Base-by-base conservation (phyloP, 1,284 basidiomycete genomes). In the Moesziomyces globuligerus region DNA sequence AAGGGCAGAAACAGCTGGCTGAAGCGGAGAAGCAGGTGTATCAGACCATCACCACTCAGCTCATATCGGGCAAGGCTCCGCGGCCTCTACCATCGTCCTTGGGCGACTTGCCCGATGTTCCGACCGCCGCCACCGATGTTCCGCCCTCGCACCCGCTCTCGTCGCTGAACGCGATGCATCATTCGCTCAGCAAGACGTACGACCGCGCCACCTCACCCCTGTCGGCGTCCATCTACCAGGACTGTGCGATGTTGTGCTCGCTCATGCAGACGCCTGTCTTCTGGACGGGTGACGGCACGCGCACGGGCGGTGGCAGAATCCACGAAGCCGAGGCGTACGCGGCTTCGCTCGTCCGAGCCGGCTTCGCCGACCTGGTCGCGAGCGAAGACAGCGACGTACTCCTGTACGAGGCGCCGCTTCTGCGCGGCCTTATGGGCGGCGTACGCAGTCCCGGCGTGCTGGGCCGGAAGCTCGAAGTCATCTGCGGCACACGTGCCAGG, bases 301-400 rank as follows among this genome's bases (percentile, higher is more conserved):
- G 61, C n/a, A 48, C 57, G 2, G 75, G 73, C 15, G 78, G 73
- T 20, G 72, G 73, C 1, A 51, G 64, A 18, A 42, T 79, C 1
- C 76, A 80, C 51, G 82, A 83, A 61, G 82, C 82, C 4, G 82
- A 83, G 59, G 82, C 81, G 8, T 61, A 79, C 7, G 78, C 78
- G 4, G 70, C 81, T 13, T 71, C 72, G 11, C 71, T 83, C 7
- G 82, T 83, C 4, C 53, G 48, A 11, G 46, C 73, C 1, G 75
- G 75, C 2, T 74, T 56, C 26, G 82, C 81, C 0, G 81, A 83
- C 40, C 55, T 76, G 10, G 82, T 83, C 8, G 78, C 78, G 3
- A 79, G 78, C 48, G 82, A 83, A 59, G 82, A 83, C 48, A 80
- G 78, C 42, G 82, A 83, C 46, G 79, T 81, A 25, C 62, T 83